These are phyloP conservation scores for Ceratocystiopsis minuta DNA, from an alignment of 2,329 filamentous ascomycete genomes.

Conservation along the genomic window DNA sequence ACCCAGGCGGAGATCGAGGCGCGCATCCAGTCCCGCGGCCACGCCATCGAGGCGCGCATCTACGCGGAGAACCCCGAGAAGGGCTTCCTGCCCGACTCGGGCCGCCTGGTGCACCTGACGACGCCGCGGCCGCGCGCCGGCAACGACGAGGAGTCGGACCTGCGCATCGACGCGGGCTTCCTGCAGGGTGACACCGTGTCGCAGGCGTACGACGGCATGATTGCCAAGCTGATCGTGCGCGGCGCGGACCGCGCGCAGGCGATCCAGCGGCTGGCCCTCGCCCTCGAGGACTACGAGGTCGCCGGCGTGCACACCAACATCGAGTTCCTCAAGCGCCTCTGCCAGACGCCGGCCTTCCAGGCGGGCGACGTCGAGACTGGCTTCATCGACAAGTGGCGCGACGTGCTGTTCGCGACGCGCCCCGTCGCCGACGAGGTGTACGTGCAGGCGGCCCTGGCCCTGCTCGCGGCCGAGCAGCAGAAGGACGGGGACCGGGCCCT, in stretches of 20 bases:
- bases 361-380: slow-evolving; percentile 84
- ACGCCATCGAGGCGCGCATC: slow-evolving; percentile 88
- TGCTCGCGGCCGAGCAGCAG: slow-evolving; percentile 34
- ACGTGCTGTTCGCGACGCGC: slow-evolving; percentile 54
- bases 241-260: slow-evolving; percentile 63
- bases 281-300: slow-evolving; percentile 77
- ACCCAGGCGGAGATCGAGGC: slow-evolving; percentile 48
- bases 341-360: slow-evolving; percentile 64
- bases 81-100: slow-evolving; percentile 89
- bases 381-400: slow-evolving; percentile 78
- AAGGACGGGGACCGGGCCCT: neutral
- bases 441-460: slow-evolving; percentile 68
- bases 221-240: slow-evolving; percentile 88
- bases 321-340: slow-evolving; percentile 84
- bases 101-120: slow-evolving; percentile 64
- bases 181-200: slow-evolving; percentile 81
- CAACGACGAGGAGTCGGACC: slow-evolving; percentile 35
- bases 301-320: slow-evolving; percentile 90
- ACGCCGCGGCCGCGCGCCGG: slow-evolving; percentile 32
- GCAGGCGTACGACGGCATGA: slow-evolving; percentile 96
- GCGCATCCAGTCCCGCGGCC: slow-evolving; percentile 56
- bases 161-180: slow-evolving; percentile 89
- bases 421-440: slow-evolving; percentile 54
- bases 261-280: slow-evolving; percentile 62
- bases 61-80: slow-evolving; percentile 89